Evolutionary conservation across 2,329 filamentous ascomycete species (phyloP).

Genomic region (Cladosporium sp.): DNA sequence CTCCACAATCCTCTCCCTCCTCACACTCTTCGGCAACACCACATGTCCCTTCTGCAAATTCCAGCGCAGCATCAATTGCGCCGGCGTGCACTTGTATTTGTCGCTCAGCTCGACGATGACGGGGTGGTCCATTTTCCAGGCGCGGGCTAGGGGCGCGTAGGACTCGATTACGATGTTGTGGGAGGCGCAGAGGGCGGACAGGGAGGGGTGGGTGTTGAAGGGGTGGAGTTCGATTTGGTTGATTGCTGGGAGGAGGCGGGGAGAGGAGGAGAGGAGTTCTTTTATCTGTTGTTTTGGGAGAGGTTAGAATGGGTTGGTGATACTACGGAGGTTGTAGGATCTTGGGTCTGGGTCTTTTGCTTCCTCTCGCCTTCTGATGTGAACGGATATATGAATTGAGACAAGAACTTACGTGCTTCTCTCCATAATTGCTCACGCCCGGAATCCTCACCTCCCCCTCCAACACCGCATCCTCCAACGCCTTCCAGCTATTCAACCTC

Average conservation of each 20-base stretch:
- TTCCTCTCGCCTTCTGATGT: not conserved
- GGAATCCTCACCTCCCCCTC: slow-evolving; percentile 70
- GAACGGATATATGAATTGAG: slow-evolving; percentile 20
- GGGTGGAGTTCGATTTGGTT: slow-evolving; percentile 84
- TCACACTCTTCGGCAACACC: slow-evolving; percentile 71
- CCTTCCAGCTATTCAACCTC: slow-evolving; percentile 71
- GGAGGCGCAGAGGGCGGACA: slow-evolving; percentile 65
- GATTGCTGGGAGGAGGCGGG: slow-evolving; percentile 64
- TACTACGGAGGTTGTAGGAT: not conserved
- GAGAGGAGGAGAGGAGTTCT: slow-evolving; percentile 65
- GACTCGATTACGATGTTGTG: slow-evolving; percentile 73
- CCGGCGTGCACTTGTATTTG: slow-evolving; percentile 69
- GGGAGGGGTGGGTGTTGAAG: slow-evolving; percentile 72
- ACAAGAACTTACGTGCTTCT: slow-evolving; percentile 62
- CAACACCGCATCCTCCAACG: slow-evolving; percentile 72
- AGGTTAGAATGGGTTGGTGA: not conserved
- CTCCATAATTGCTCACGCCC: slow-evolving; percentile 77
- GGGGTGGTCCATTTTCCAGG: slow-evolving; percentile 67
- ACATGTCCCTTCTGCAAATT: slow-evolving; percentile 73
- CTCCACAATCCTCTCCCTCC: slow-evolving; percentile 61
- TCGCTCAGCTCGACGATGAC: slow-evolving; percentile 61
- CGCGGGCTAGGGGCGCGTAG: slow-evolving; percentile 75
- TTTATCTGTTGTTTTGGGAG: slow-evolving; percentile 54
- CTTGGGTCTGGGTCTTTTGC: not conserved
- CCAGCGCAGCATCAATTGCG: slow-evolving; percentile 77